Evolutionary conservation across 371 early-diverging fungal genomes (phyloP), one percentile per base, ranked within the genome.

Genomic region (Blakeslea trispora): DNA sequence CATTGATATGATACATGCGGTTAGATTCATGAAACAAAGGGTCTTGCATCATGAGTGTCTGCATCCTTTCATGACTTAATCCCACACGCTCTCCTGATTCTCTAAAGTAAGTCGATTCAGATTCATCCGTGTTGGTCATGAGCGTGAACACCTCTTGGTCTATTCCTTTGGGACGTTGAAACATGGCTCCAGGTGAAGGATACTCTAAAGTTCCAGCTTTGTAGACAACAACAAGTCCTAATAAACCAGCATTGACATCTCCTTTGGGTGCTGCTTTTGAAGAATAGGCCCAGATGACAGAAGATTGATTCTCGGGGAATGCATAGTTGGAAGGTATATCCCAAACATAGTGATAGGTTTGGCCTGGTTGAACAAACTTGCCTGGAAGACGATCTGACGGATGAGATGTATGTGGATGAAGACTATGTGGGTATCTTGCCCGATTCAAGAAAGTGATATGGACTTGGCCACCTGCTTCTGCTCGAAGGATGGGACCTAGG

Each of bases 1-100:
- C 77, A 47, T 81, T 81, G 44, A 81, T 70, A 45, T 77, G 73
- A 47, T 75, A 79, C 79, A 79, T 79, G 8, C 68, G 67, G 40
- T 76, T 79, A 0, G 77, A 77, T 42, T 79, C 77, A 34, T 66
- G 31, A 56, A 79, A 79, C 4, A 53, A 48, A 0, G 53, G 55
- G 34, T 75, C 69, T 6, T 28, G 48, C 34, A 40, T 45, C 8
- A 48, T 43, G 4, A 61, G 42, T 19, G 47, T 49, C n/a, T 50
- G 39, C 10, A 64, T 5, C 0, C 46, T 34, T 5, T 64, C 53
- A 5, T 55, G 18, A 42, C 21, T 48, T 0, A 71, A 45, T 5
- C 69, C 69, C 0, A 58, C 65, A n/a, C 61, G 62, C 11, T 55
- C 59, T 2, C 67, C 69, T 7, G 79, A 73, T 40, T 69, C 63